Percentiles rank a stretch among this genome's conserved stretches.
These are phyloP conservation scores for thale cress (Arabidopsis thaliana) DNA, from an alignment of 345 rosid genomes.

Conservation along the genomic window TAIR10.1 NC_003076.8:2523501-2524000, in stretches of 20 bases:
- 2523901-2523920: constrained; percentile 17
- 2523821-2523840: not conserved
- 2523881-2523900: constrained; percentile 2
- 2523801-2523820: not conserved
- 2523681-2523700: constrained; percentile 95
- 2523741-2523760: constrained; percentile 71
- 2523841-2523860: constrained; percentile 34
- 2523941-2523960: constrained; percentile 28
- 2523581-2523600: not conserved
- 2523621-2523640: not conserved
- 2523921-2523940: constrained; percentile 46
- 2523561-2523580: constrained; percentile 7
- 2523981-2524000: not conserved
- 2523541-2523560: constrained; percentile 6
- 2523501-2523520: not conserved
- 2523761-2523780: constrained; percentile 68
- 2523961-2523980: constrained; percentile 3
- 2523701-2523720: constrained; percentile 90
- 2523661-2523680: constrained; percentile 76
- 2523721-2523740: constrained; percentile 70
- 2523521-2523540: constrained; percentile 22
- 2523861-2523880: constrained; percentile 32
- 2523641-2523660: not conserved
- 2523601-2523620: not conserved
- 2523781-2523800: constrained; percentile 33